Conservation (phyloP, 2,329 filamentous ascomycete species). For the Alternaria dauci region DNA sequence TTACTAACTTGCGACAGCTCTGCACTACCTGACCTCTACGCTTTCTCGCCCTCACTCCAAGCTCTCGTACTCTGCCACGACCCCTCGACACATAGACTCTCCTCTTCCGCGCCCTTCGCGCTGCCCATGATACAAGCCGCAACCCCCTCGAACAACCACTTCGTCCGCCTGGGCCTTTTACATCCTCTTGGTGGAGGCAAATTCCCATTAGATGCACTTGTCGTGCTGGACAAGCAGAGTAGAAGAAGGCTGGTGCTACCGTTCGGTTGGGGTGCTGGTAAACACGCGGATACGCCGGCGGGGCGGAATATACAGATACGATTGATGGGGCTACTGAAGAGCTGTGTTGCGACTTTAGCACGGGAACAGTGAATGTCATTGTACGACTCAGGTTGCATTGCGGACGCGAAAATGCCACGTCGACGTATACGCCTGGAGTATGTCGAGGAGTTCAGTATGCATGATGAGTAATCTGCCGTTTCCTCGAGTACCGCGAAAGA, state of each 20-base stretch:
- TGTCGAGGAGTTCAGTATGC: no score
- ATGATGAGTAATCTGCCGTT: not conserved
- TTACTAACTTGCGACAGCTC: constrained; percentile 26
- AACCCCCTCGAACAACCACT: constrained; percentile 46
- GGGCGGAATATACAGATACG: constrained; percentile 41
- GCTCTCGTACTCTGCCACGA: constrained; percentile 48
- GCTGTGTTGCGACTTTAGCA: constrained; percentile 38
- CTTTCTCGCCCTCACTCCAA: constrained; percentile 44
- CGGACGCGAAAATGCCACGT: not conserved
- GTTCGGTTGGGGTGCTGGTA: constrained; percentile 56
- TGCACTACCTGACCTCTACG: constrained; percentile 40
- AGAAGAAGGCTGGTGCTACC: constrained; percentile 54
- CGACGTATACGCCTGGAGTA: not conserved
- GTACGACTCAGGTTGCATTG: not conserved
- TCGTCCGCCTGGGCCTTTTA: constrained; percentile 53
- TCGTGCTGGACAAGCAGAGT: constrained; percentile 51
- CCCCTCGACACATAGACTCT: constrained; percentile 40
- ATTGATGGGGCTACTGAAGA: constrained; percentile 40
- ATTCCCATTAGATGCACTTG: constrained; percentile 55
- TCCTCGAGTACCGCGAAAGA: not conserved
- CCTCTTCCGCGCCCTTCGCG: constrained; percentile 34
- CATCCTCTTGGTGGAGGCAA: constrained; percentile 57
- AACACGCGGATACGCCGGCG: constrained; percentile 43
- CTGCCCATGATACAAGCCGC: constrained; percentile 46
- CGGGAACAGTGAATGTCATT: constrained; percentile 10